Evolutionary conservation across 345 rosid species (phyloP), one percentile per base, ranked within the genome.

Genomic region (Camelina hispida): DNA sequence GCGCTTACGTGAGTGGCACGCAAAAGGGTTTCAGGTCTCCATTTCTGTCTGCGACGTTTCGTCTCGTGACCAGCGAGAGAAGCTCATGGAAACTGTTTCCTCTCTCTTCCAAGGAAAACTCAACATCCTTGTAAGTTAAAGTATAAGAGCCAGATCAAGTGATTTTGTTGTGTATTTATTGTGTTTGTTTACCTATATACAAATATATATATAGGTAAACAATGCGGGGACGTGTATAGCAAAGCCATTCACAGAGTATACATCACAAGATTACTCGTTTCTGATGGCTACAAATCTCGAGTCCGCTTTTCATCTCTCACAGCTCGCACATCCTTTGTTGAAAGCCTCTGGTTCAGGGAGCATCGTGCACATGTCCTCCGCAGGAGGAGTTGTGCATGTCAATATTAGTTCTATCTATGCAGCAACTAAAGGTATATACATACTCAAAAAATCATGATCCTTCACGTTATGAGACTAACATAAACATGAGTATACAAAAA

Each of bases 281-380:
- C 82, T 84, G 10, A 76, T 88, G 84, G 63, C 84, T 2, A 88
- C 89, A 57, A 92, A 92, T 77, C 81, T 92, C 12, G 93, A 89
- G 80, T 89, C 97, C 67, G 78, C 79, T 80, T 91, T 84, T 79
- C 88, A 91, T 84, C 62, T 89, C 28, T 80, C 87, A 76, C 97
- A 88, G 69, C 89, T 89, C 34, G 86, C 90, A 0, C 81, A 89
- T 80, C 91, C 95, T 12, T 82, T 91, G 20, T 69, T 92, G 55
- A 88, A 85, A 70, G 82, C 87, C 44, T 89, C 97, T 3, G 84
- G 81, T 22, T 75, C 47, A 44, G 93, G 89, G 72, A 87, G 85
- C 46, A 80, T 91, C 15, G 96, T 91, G 4, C 83, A 89, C 81
- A 83, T 78, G 6, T 89, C 96, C 46, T 89, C 97, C n/a, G 76